Base-by-base conservation (phyloP, 495 filamentous ascomycete species). In the Trichoderma erinaceum region DNA sequence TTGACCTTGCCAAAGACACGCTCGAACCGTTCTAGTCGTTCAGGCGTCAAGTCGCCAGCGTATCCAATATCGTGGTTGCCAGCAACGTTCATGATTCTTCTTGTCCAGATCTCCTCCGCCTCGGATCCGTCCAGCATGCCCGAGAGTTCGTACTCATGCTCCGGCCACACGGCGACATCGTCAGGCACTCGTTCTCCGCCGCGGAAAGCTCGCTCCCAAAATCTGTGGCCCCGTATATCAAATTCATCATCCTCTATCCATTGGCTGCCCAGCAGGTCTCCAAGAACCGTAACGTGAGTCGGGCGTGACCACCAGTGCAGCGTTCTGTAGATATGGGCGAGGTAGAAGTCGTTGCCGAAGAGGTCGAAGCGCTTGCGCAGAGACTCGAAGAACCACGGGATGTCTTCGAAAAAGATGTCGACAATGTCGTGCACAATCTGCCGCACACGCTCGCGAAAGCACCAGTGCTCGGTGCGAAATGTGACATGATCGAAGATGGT, bases 41-140 rank as follows among this genome's bases (percentile, higher is more conserved):
- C 79, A 43, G 80, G 76, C 66, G 87, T 90, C 68, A 97, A 83
- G 76, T 99, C 95, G 0, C 95, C 95, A 0, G 94, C 91, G 73
- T 99, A 99, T 35, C 95, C 95, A 66, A 98, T 87, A 76, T 99
- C 95, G 72, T 99, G 95, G 75, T 99, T 99, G 0, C 95, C 95
- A 0, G 88, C 91, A 13, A 97, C 83, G 70, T 95, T 93, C 74
- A 98, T 94, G 67, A 98, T 78, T 67, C 90, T 85, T 35, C 82
- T 81, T 16, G 83, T 79, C 95, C 95, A 99, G 1, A 77, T 73
- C 10, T 78, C 75, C 6, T 76, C 75, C 27, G 74, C 69, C 32
- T 73, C 72, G n/a, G 70, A 74, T n/a, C 72, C 73, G 15, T 75
- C 76, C 0, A 86, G 82, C 18, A 85, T 78, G 21, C 88, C 83